Evolutionary conservation across 352 stramenopile species (phyloP), one percentile per base, ranked within the genome.

Genomic region (Globisporangium barbulae): DNA sequence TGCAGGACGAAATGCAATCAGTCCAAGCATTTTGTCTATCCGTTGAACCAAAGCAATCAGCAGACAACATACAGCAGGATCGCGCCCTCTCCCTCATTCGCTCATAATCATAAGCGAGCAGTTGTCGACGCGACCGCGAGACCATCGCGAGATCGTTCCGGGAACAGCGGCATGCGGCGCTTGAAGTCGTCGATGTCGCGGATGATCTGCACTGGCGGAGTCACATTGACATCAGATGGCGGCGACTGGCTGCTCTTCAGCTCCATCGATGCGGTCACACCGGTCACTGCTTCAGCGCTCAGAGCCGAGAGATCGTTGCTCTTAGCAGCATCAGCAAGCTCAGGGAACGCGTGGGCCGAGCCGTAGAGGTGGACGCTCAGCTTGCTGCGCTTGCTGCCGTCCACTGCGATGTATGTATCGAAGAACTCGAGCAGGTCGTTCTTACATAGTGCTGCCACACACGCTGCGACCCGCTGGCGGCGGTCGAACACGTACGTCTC

Each of bases 401-500:
- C 63, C 49, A 12, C 58, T 15, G 10, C 53, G 59, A 78, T 83
- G 57, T 78, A 84, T 17, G 57, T 42, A 61, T 96, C 84, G 50
- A 90, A 91, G 62, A 93, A 91, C 35, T 74, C 66, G 15, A 94
- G 49, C 35, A 96, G 21, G 56, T 90, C 83, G 9, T 48, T 67
- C 35, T 74, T 61, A 17, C 79, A 73, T 15, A 93, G 45, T 0
- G 71, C 78, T 10, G 68, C 71, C 22, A 94, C 78, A 6, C 76
- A 56, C 4, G 70, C 66, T 1, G 85, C 86, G 2, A 92, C 77
- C 8, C 72, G 76, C 56, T 68, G 49, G 31, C 71, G 73, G 5
- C 81, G 73, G 39, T 85, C 78, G 63, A 96, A 96, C n/a, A 79
- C 58, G 61, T 92, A 94, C 49, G 82, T 73, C 17, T 88, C 73